Percentiles rank a stretch among this genome's conserved stretches.
These are phyloP conservation scores for Jackrogersella multiformis DNA, from an alignment of 495 filamentous ascomycete species.

Conservation along the genomic window DNA sequence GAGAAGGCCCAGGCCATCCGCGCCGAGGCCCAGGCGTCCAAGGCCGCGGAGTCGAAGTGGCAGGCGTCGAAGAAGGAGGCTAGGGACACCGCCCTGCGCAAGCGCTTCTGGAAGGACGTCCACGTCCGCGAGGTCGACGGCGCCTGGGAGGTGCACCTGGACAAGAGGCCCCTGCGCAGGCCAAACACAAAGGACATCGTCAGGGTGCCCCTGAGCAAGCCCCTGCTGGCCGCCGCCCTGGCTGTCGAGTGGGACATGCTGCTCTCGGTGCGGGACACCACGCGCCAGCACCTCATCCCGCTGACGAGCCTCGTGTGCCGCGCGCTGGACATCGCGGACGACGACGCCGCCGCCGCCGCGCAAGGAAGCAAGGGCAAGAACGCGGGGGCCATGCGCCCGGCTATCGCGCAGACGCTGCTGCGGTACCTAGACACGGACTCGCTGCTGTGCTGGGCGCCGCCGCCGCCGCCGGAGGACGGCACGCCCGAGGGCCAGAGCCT, in stretches of 20 bases:
- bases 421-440: constrained; percentile 93
- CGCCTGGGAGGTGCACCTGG: constrained; percentile 79
- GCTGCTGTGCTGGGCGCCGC: constrained; percentile 88
- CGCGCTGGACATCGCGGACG: constrained; percentile 77
- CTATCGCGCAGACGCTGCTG: constrained; percentile 73
- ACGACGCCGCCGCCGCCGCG: constrained; percentile 56
- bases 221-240: constrained; percentile 83
- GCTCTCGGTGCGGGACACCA: constrained; percentile 78
- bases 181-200: constrained; percentile 73
- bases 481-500: constrained; percentile 60
- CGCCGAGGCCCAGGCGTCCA: no score
- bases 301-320: constrained; percentile 86
- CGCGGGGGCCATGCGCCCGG: constrained; percentile 53
- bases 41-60: no score
- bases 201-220: constrained; percentile 75
- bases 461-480: constrained; percentile 48
- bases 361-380: no score
- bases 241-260: constrained; percentile 94
- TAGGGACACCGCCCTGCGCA: constrained; percentile 41
- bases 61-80: constrained; percentile 42
- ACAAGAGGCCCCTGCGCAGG: constrained; percentile 78
- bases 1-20: constrained; percentile 57
- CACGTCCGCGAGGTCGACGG: constrained; percentile 67
- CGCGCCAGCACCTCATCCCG: constrained; percentile 82
- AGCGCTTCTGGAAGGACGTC: constrained; percentile 88